phyloP scores from a whole-genome alignment of 139 green algal species.

The Astrephomene gubernaculifera region DNA sequence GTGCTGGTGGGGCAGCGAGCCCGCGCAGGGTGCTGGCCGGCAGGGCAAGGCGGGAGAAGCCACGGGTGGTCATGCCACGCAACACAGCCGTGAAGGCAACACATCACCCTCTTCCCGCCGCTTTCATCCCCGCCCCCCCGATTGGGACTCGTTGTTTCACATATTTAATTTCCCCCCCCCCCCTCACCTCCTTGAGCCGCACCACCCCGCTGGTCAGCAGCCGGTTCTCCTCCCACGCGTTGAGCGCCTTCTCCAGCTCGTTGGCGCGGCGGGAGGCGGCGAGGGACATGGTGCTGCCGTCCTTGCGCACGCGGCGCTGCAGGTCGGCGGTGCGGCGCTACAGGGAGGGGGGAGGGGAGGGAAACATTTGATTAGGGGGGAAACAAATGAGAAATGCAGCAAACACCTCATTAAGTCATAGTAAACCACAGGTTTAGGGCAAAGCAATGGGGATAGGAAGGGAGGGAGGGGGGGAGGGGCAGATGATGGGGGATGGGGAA shows the following conservation, averaged over 20 bases:
- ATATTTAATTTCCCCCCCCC: background rate
- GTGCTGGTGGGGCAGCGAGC: no score
- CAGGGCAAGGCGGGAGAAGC: no score
- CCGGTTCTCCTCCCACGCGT: constrained; percentile 96
- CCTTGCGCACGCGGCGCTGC: constrained; percentile 77
- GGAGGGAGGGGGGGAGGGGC: background rate
- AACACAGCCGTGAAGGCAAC: no score
- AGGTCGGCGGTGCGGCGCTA: constrained; percentile 75
- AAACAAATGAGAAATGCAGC: no score
- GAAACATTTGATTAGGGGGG: no score
- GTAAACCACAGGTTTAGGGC: no score
- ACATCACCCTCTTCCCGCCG: no score
- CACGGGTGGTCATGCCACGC: no score
- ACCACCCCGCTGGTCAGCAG: constrained; percentile 91
- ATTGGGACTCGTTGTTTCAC: background rate
- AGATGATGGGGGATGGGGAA: background rate
- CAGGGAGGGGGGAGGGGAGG: constrained; percentile 13
- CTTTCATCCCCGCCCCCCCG: background rate
- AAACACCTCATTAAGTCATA: no score
- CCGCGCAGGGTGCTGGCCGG: no score
- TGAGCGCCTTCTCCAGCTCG: constrained; percentile 88
- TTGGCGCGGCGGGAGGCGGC: constrained; percentile 85
- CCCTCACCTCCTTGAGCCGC: constrained; percentile 74
- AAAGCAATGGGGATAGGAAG: background rate
- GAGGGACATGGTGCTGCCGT: constrained; percentile 92